Percentiles rank a stretch among this genome's conserved stretches.
These are phyloP conservation scores for Dictyostelium firmibasis DNA, from an alignment of 78 protist species.

Conservation along the genomic window DNA sequence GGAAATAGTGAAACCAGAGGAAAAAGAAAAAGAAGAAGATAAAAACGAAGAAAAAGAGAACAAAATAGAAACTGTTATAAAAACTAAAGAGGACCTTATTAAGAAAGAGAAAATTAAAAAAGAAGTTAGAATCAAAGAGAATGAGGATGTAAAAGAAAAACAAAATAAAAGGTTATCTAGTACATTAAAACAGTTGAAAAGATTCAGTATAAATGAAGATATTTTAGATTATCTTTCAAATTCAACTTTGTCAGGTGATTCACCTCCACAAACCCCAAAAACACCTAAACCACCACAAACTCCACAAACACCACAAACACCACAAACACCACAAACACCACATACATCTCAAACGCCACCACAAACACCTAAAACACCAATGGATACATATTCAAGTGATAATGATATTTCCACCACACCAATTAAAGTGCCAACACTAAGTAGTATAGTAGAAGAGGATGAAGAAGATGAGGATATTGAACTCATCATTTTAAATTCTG, in stretches of 20 bases:
- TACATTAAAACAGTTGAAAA: neutral
- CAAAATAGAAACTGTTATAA: neutral
- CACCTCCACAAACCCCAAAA: neutral
- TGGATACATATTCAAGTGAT: neutral
- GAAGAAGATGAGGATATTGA: constrained; percentile 34
- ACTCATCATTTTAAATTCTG: neutral
- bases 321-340: neutral
- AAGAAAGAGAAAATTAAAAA: neutral
- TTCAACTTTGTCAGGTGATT: constrained; percentile 20
- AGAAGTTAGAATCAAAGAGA: neutral
- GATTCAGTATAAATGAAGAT: neutral
- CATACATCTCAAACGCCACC: neutral
- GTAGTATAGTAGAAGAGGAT: neutral
- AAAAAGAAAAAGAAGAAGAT: neutral
- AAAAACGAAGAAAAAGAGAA: neutral
- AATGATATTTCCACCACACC: neutral
- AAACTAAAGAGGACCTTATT: neutral
- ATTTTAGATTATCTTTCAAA: neutral
- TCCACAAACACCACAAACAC: neutral
- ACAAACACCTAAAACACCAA: neutral
- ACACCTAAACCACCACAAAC: neutral
- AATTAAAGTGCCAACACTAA: neutral
- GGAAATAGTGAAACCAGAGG: neutral
- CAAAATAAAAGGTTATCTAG: neutral
- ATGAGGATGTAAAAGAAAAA: neutral